Evolutionary conservation across 2,329 filamentous ascomycete species (phyloP), one percentile per base, ranked within the genome.

Genomic region (Epicoccum sorghinum): DNA sequence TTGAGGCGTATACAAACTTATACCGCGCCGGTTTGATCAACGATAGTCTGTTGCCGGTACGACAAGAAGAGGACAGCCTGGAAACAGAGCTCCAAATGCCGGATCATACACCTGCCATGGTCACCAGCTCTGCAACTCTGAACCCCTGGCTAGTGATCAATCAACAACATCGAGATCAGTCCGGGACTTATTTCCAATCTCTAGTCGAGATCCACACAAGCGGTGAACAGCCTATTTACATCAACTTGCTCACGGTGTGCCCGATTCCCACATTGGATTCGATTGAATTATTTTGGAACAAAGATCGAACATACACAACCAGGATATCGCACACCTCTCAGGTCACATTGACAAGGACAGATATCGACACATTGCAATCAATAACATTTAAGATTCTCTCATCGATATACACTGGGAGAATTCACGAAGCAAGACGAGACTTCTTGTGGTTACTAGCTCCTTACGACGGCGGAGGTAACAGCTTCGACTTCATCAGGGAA

Each of bases 1-100:
- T 96, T 57, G 84, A 90, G 66, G 90, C 92, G 1, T 96, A 93
- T 67, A 75, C 84, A 22, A 80, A 79, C 4, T 79, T 98, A 0
- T 86, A 93, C 67, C 64, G 83, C 7, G 87, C 83, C 24, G 88
- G 89, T 0, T 77, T 97, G 4, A 74, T 98, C 1, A 92, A 90
- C 57, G 84, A 96, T 12, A 82, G 96, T 63, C 75, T 97, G 0
- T 79, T 96, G 36, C 93, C 93, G 75, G 7, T 76, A 82, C 52
- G 65, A 50, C 60, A 59, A 42, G 66, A 70, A 25, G 42, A 45
- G 5, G 54, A 65, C n/a, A 55, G 59, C 18, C 24, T 62, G 8
- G 57, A 37, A 23, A 39, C 55, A n/a, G 60, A 71, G n/a, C 64
- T 65, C 14, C 56, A 70, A 10, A 60, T 63, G 9, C 57, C 65